Evolutionary conservation across 169 alveolate species (phyloP), one percentile per base, ranked within the genome.

Genomic region (Eimeria necatrix): DNA sequence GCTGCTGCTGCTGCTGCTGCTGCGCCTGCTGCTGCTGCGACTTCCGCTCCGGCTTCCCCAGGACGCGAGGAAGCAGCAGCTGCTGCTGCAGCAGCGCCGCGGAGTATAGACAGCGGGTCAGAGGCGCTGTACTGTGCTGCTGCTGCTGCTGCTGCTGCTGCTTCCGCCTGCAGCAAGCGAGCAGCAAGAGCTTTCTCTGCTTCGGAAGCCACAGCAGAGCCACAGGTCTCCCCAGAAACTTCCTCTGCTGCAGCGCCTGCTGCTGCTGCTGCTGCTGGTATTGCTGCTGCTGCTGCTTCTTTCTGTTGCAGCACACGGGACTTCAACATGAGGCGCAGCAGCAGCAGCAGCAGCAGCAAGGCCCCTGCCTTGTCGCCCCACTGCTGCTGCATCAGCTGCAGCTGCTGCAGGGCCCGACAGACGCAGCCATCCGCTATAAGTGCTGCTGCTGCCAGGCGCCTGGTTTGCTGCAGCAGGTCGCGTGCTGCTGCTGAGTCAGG

Each of bases 391-490:
- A 83, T 49, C 91, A 0, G 73, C 90, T 80, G 91, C 91, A 83
- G 91, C 74, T 56, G 91, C 76, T 83, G 91, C 71, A 83, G 91
- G 76, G 91, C 91, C 74, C 8, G 32, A 1, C 9, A 26, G 76
- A 83, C 24, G 14, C 91, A 83, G 76, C 91, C 91, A 83, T 83
- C 91, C 46, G n/a, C 91, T 14, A 83, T 56, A 22, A 83, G 74
- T 53, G 91, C 91, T 26, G 91, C 91, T 53, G 91, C 91, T 26
- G 74, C 91, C n/a, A 73, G 74, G 24, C 91, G 74, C 26, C 91
- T 4, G 26, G 91, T 83, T 14, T 83, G 91, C 76, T 26, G 91
- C 91, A 83, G 76, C 56, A 83, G 26, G 0, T 83, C 74, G 4
- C 32, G 91, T 12, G 74, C 53, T 24, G 71, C 91, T 53, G 91